Conservation (phyloP, 257 asterid genomes). For the Solanum virginianum region DNA sequence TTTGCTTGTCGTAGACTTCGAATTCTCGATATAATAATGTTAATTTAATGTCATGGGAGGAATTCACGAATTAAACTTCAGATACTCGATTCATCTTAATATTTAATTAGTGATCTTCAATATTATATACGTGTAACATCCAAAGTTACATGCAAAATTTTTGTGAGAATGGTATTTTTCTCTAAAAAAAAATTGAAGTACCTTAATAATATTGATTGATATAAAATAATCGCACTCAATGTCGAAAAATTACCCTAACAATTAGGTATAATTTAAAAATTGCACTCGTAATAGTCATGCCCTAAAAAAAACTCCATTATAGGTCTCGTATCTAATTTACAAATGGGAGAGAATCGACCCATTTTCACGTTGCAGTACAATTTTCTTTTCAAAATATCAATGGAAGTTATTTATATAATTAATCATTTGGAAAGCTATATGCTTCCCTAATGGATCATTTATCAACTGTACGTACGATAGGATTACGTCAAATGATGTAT, state of each 20-base stretch:
- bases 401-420: background rate
- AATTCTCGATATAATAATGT: background rate
- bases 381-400: background rate
- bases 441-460: background rate
- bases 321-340: background rate
- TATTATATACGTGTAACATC: background rate
- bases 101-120: background rate
- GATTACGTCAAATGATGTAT: background rate
- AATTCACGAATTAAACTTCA: background rate
- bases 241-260: background rate
- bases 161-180: background rate
- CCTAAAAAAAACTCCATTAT: background rate
- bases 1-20: background rate
- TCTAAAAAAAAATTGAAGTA: no score
- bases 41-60: rapidly evolving
- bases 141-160: rapidly evolving
- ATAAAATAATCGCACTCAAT: background rate
- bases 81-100: rapidly evolving
- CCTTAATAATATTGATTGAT: no score
- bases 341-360: background rate
- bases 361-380: background rate
- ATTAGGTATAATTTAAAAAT: no score
- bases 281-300: no score
- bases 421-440: background rate
- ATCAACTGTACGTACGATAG: background rate